phyloP scores from a whole-genome alignment of 495 filamentous ascomycete genomes.

The Xanthoparmelia taractica region DNA sequence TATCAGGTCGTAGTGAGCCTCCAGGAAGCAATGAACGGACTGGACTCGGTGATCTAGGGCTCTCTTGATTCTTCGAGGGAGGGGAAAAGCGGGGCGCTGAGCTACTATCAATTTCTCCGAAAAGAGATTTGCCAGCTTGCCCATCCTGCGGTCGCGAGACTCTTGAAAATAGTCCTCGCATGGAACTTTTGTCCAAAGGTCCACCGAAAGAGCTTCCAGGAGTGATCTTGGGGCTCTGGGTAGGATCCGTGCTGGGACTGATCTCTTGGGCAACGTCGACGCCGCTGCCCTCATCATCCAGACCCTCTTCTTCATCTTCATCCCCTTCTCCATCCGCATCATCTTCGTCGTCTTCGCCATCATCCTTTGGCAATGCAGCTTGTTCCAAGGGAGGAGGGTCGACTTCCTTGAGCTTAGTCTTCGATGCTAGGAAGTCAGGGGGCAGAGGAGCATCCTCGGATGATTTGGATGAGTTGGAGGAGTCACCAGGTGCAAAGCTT shows the following conservation, averaged over 20 bases:
- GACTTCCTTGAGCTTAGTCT: slow-evolving; percentile 30
- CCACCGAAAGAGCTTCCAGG: slow-evolving; percentile 61
- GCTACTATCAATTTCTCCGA: slow-evolving; percentile 55
- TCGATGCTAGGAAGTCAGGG: slow-evolving; percentile 35
- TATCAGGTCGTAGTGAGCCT: slow-evolving; percentile 44
- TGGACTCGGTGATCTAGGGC: slow-evolving; percentile 74
- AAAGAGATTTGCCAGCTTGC: slow-evolving; percentile 40
- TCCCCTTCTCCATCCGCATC: slow-evolving; percentile 30
- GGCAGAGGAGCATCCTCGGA: slow-evolving; percentile 40
- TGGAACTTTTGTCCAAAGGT: slow-evolving; percentile 32
- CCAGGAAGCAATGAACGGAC: slow-evolving; percentile 47
- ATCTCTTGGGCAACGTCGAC: slow-evolving; percentile 61
- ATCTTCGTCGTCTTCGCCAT: slow-evolving; percentile 31
- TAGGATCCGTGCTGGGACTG: slow-evolving; percentile 44
- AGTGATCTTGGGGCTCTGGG: slow-evolving; percentile 50
- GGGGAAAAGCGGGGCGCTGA: slow-evolving; percentile 49
- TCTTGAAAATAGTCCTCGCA: slow-evolving; percentile 39
- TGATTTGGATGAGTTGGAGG: slow-evolving; percentile 56
- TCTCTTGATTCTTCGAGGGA: slow-evolving; percentile 44
- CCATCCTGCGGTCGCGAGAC: slow-evolving; percentile 27
- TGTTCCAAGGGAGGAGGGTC: slow-evolving; percentile 33
- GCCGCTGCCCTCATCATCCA: slow-evolving; percentile 53
- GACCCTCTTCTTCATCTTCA: slow-evolving; percentile 32
- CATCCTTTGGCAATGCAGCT: slow-evolving; percentile 17
- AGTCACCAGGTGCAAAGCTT: slow-evolving; percentile 56